Conservation (phyloP, 176 grass and related monocot species). For the Tuctoria greenei region DNA sequence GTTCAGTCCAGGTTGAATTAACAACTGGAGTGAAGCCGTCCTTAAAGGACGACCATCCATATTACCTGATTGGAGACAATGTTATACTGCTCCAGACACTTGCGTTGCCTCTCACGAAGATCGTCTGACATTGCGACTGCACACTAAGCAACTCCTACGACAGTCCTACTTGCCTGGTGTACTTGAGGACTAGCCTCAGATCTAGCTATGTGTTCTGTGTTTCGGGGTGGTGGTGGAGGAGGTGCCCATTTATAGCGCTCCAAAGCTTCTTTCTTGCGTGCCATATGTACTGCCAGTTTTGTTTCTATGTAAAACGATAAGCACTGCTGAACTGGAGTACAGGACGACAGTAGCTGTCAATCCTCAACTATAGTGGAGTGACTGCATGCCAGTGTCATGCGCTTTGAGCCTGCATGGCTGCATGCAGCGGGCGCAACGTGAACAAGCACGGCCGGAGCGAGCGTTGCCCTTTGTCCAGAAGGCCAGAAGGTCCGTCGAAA, state of each 20-base stretch:
- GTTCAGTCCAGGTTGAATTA: not conserved
- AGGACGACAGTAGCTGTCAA: not conserved
- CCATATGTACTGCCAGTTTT: not conserved
- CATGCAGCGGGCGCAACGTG: not conserved
- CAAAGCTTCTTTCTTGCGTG: not conserved
- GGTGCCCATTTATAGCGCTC: not conserved
- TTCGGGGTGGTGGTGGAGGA: not conserved
- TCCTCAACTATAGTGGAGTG: not conserved
- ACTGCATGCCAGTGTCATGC: not conserved
- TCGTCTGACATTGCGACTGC: slow-evolving; percentile 5
- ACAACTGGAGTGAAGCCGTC: not conserved
- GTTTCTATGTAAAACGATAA: not conserved
- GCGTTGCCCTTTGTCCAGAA: no score
- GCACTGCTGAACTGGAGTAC: not conserved
- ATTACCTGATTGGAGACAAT: not conserved
- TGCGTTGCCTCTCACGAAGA: not conserved
- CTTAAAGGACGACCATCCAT: not conserved
- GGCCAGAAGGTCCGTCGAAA: no score
- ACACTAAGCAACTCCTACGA: not conserved
- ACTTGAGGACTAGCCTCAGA: not conserved
- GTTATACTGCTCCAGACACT: not conserved
- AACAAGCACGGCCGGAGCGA: not conserved
- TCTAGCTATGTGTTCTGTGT: not conserved
- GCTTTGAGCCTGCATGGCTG: not conserved
- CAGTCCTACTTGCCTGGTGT: not conserved